Evolutionary conservation across 2,329 filamentous ascomycete species (phyloP), one percentile per base, ranked within the genome.

Genomic region (Lojkania enalia): DNA sequence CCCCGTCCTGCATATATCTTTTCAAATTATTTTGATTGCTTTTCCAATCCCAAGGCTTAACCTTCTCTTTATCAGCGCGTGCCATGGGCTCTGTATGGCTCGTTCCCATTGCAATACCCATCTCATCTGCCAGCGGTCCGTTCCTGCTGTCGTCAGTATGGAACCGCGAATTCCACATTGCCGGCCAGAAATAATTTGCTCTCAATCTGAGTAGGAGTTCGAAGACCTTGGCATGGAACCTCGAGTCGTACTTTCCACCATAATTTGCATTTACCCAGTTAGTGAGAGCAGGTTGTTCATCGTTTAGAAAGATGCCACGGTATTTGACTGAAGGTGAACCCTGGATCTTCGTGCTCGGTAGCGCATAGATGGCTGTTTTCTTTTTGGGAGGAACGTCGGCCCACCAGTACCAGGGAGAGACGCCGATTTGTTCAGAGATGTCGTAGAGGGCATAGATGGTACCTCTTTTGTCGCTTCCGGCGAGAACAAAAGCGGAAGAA

Each of bases 161-260:
- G 56, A 88, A 86, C 72, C 86, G 86, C 44, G 75, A 78, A 1
- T 76, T 78, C 86, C 85, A 89, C 58, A 81, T 73, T 1, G 84
- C 77, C 0, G 85, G 86, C 86, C 86, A 89, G 35, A 89, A 71
- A 58, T 87, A 88, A 66, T 88, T 89, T 16, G 85, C 85, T 13
- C 81, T 77, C 16, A 88, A 72, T 2, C 86, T 78, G 5, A 89
- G 77, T 0, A 88, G 71, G 0, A 89, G 72, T 67, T 89, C 86
- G 51, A 86, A 87, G 14, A 89, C 79, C 13, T 78, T 78, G 9
- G 76, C 70, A 63, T 88, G 86, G 63, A 88, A 87, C 5, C 77
- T 75, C n/a, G 77, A 71, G 45, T 80, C 79, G 37, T 72, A 74
- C 23, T 68, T 59, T 15, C 66, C 67, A 7, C 32, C 39, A 40